Evolutionary conservation across 75 land plant species (phyloP).

Genomic region (Picea glauca): DNA sequence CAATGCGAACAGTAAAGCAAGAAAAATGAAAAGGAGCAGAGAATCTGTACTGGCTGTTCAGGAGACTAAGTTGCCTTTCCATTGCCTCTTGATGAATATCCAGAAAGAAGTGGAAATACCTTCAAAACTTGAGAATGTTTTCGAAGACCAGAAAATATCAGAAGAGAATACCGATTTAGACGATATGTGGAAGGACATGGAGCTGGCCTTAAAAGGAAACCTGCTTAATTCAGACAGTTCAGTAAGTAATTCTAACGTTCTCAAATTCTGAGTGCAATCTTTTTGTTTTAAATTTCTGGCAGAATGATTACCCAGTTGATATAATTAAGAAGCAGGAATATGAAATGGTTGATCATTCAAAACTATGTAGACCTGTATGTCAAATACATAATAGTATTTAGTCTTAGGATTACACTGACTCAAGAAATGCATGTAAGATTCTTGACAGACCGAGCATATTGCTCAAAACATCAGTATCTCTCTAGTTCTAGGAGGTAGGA

Average conservation of each 20-base stretch:
- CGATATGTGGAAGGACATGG: slow-evolving; percentile 13
- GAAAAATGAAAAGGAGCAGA: slow-evolving; percentile 1
- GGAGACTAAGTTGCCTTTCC: not conserved
- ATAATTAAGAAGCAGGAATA: too few species aligned
- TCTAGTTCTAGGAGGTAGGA: too few species aligned
- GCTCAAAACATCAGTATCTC: too few species aligned
- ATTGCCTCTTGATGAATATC: not conserved
- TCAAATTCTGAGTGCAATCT: not conserved
- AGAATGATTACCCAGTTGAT: too few species aligned
- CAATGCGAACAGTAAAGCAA: not conserved
- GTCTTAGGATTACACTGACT: too few species aligned
- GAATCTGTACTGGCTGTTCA: not conserved
- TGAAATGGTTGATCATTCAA: too few species aligned
- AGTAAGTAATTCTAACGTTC: slow-evolving; percentile 7
- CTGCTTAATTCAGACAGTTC: slow-evolving; percentile 4
- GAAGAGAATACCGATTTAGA: not conserved
- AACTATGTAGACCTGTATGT: too few species aligned
- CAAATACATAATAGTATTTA: too few species aligned
- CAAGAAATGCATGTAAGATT: too few species aligned
- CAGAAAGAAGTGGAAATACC: slow-evolving; percentile 1
- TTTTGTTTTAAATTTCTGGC: not conserved
- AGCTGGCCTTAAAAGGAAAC: slow-evolving; percentile 6
- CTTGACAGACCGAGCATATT: too few species aligned
- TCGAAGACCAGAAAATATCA: slow-evolving; percentile 1
- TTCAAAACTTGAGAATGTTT: not conserved